Base-by-base conservation (phyloP, 306 rosid genomes). In the Gastrolobium bilobum region DNA sequence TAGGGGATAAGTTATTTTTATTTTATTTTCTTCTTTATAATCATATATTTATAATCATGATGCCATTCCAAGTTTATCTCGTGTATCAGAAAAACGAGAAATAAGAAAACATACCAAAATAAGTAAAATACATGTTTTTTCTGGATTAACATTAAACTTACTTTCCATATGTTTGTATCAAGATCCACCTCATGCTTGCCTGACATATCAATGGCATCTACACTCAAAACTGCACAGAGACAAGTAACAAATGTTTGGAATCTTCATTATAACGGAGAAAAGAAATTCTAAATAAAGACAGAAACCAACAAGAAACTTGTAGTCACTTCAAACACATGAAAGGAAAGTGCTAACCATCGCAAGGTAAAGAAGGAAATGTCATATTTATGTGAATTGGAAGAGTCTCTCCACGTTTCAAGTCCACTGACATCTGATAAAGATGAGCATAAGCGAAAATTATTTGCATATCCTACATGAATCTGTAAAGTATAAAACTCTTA, bases 111-210 rank as follows among this genome's bases (percentile, higher is more conserved):
- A 56, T 30, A 64, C 34, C 13, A 60, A 7, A 73, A 2, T 14
- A 69, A 75, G 40, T 7, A 48, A 48, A 6, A 53, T 11, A n/a
- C 50, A 67, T 11, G n/a, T 15, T 7, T 76, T 4, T 13, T 20
- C 26, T 20, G 26, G 26, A 20, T 20, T 20, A 20, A 20, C 26
- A 20, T 20, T 20, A 20, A 20, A 20, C 89, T 87, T 81, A 95
- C 99, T 86, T 95, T 95, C 99, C 98, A 95, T 39, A 95, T 95
- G 75, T 84, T 95, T 15, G 99, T 95, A 77, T 95, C 99, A 15
- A 95, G 97, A 89, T 95, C 99, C 81, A 95, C 99, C 87, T 93
- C 99, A 70, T 95, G 99, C 88, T 91, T 95, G 68, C 99, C 99
- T 10, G 99, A 95, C 99, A 95, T 90, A 79, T 95, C 99, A 75